Evolutionary conservation across 352 stramenopile species (phyloP).

Genomic region (Phytophthora rubi): DNA sequence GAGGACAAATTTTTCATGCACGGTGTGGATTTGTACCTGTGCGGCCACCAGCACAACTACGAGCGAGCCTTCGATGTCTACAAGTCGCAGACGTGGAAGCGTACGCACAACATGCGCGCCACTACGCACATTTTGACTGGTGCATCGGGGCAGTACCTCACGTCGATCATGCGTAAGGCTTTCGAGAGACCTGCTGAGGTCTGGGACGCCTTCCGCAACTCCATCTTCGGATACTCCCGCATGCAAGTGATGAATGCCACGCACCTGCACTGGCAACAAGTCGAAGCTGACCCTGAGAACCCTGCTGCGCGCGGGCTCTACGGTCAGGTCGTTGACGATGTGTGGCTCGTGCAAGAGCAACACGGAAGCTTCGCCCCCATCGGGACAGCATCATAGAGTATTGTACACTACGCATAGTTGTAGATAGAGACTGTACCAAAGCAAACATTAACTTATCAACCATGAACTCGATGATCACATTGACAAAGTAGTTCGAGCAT

Average conservation of each 20-base stretch:
- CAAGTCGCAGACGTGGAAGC: slow-evolving; percentile 57
- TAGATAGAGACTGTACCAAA: slow-evolving; percentile 9
- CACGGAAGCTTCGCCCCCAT: slow-evolving; percentile 84
- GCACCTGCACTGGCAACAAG: slow-evolving; percentile 90
- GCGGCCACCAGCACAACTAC: slow-evolving; percentile 93
- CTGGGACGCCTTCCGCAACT: slow-evolving; percentile 90
- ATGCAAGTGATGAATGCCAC: slow-evolving; percentile 87
- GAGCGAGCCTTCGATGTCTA: slow-evolving; percentile 89
- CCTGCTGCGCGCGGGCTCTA: slow-evolving; percentile 74
- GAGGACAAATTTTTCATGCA: slow-evolving; percentile 83
- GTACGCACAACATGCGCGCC: slow-evolving; percentile 82
- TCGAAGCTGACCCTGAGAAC: slow-evolving; percentile 84
- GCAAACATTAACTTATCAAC: slow-evolving; percentile 15
- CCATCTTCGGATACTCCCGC: slow-evolving; percentile 88
- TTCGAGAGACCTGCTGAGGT: slow-evolving; percentile 66
- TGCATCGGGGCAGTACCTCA: slow-evolving; percentile 86
- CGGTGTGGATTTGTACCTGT: slow-evolving; percentile 90
- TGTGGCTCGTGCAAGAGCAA: slow-evolving; percentile 90
- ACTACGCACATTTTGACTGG: slow-evolving; percentile 91
- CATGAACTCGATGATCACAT: background rate
- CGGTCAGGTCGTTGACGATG: slow-evolving; percentile 85
- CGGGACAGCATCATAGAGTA: slow-evolving; percentile 15
- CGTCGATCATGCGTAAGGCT: slow-evolving; percentile 77
- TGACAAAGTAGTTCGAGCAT: background rate
- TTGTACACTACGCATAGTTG: background rate